Evolutionary conservation across 257 asterid species (phyloP).

Genomic region (Nicotiana paniculata): DNA sequence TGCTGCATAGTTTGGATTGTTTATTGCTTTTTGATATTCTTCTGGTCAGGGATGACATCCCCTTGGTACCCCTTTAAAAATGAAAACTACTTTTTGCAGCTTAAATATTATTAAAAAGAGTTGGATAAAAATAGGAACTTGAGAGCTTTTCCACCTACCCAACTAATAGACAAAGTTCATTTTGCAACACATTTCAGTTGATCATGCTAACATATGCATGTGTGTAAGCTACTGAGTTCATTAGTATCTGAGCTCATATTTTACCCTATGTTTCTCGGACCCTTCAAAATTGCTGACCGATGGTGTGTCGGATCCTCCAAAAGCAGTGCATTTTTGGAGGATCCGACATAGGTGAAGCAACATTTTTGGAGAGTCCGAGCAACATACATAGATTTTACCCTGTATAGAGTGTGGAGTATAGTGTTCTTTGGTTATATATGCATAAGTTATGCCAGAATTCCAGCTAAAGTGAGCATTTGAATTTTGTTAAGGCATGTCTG

Average conservation of each 20-base stretch:
- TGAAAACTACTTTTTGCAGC: background rate
- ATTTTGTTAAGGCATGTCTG: slow-evolving; percentile 59
- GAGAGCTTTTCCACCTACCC: background rate
- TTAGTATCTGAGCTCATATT: background rate
- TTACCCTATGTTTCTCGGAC: background rate
- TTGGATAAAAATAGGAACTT: background rate
- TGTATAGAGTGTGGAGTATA: background rate
- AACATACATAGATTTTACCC: background rate
- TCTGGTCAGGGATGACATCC: background rate
- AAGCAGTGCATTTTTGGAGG: too few species aligned
- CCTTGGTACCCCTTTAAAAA: background rate
- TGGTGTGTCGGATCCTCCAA: too few species aligned
- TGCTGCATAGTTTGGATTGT: background rate
- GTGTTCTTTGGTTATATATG: background rate
- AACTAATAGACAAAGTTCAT: background rate
- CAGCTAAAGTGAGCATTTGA: slow-evolving; percentile 7
- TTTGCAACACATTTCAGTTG: background rate
- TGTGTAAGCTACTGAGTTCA: background rate
- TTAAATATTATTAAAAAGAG: background rate
- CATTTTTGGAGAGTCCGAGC: too few species aligned
- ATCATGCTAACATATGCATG: background rate
- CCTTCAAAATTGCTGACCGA: too few species aligned
- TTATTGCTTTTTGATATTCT: background rate
- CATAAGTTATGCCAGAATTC: background rate
- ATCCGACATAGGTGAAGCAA: too few species aligned